Base-by-base conservation (phyloP, 306 rosid genomes). In the Mimosa bimucronata region DNA sequence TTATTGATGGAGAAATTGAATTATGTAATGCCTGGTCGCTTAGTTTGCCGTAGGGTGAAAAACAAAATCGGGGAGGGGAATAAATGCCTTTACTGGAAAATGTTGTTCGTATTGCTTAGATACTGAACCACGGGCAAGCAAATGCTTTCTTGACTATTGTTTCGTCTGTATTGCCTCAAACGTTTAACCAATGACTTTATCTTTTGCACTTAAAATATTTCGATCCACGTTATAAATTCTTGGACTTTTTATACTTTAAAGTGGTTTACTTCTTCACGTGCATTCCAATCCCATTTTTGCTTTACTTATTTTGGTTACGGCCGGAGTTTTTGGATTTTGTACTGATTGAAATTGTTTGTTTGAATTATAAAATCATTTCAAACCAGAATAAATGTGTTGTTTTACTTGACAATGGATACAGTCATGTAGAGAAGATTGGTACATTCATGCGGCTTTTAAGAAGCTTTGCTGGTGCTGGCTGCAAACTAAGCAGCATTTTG, bases 351-450 rank as follows among this genome's bases (percentile, higher is more conserved):
- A 30, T 19, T 38, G 60, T 40, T 52, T 19, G 23, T 53, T 57
- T 25, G 37, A 30, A 15, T 53, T 1, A 1, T 55, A 37, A n/a
- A 40, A 23, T 55, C 21, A 30, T 57, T 55, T 57, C 23, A 38
- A n/a, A 37, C 31, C 34, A n/a, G 67, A 37, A 12, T 30, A 34
- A 19, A 67, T 52, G 67, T 53, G 30, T 34, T 48, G 26, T 16
- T 55, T 48, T 53, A 19, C 69, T 50, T 41, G 85, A 73, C 45
- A 81, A 74, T 55, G 71, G 44, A 70, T 66, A 46, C 3, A 29
- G 29, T 55, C 18, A 45, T 72, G 42, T 66, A 16, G 55, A 48
- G 66, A 70, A 64, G 53, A 42, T 61, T 46, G 64, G 31, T 79
- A 50, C 42, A 25, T 52, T 26, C 12, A 13, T 76, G 71, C 21